A percentile compares a stretch with the other conserved stretches of the same genome.
Evolutionary conservation across 208 protist genomes (phyloP).

Genomic region (Trypanosoma cruzi): DNA sequence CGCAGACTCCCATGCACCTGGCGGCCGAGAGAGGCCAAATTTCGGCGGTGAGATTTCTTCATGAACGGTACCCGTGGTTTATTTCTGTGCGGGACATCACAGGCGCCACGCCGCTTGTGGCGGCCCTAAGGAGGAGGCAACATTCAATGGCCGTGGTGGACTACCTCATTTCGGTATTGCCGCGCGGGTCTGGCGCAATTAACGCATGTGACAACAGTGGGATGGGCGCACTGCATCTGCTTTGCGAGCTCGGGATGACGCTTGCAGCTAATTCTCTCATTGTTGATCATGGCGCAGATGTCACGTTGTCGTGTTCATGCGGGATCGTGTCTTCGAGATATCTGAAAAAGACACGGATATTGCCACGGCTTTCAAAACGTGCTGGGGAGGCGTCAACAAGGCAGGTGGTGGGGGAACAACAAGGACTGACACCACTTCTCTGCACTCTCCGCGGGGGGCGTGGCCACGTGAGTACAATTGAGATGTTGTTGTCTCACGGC

Average conservation of each 20-base stretch:
- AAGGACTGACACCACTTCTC: conserved; percentile 44
- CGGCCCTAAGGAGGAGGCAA: conserved; percentile 54
- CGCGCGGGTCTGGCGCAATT: conserved; percentile 41
- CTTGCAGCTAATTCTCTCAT: conserved; percentile 46
- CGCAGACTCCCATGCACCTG: conserved; percentile 76
- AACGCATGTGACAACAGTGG: conserved; percentile 48
- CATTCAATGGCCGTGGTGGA: conserved; percentile 47
- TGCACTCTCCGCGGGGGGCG: conserved; percentile 27
- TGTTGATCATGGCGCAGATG: conserved; percentile 55
- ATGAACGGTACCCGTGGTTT: conserved; percentile 35
- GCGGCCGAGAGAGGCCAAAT: conserved; percentile 52
- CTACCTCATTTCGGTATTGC: conserved; percentile 46
- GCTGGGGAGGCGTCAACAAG: neutral
- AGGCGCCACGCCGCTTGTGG: conserved; percentile 70
- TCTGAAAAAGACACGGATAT: conserved; percentile 30
- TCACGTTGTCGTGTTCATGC: conserved; percentile 14
- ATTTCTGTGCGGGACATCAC: conserved; percentile 48
- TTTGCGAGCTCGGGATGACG: conserved; percentile 51
- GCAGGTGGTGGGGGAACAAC: conserved; percentile 7
- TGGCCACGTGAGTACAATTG: conserved; percentile 31
- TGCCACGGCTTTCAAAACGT: neutral
- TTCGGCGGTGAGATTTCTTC: conserved; percentile 47
- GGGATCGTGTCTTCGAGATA: neutral
- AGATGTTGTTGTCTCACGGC: conserved; percentile 49
- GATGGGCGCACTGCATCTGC: conserved; percentile 60